phyloP scores from a whole-genome alignment of 2,329 filamentous ascomycete genomes.

The Anthostomella pinea region DNA sequence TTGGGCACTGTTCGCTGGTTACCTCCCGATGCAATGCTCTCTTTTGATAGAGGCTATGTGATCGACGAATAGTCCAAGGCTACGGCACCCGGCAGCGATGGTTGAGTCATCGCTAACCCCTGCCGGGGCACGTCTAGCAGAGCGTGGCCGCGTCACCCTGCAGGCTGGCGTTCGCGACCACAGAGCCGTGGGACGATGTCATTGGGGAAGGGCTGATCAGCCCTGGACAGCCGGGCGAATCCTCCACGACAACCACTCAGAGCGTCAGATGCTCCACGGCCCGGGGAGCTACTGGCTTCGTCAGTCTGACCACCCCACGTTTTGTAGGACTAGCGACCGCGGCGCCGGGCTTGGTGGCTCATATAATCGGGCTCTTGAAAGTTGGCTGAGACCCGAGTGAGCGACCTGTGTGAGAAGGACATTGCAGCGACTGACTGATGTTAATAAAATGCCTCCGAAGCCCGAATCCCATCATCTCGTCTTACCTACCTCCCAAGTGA shows the following conservation, averaged over 20 bases:
- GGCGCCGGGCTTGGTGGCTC: background rate
- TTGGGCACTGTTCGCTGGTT: background rate
- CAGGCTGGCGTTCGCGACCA: slow-evolving; percentile 4
- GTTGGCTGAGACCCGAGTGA: too few species aligned
- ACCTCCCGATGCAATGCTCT: too few species aligned
- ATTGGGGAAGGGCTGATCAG: slow-evolving; percentile 6
- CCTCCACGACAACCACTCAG: slow-evolving; percentile 3
- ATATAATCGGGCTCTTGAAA: too few species aligned
- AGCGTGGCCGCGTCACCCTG: slow-evolving; percentile 16
- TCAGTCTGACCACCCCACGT: slow-evolving; percentile 7
- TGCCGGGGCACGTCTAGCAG: too few species aligned
- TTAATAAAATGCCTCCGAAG: too few species aligned
- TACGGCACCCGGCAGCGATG: background rate
- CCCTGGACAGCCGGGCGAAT: slow-evolving; percentile 11
- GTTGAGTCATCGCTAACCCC: slow-evolving; percentile 1
- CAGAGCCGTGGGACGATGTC: slow-evolving; percentile 1
- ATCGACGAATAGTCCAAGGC: background rate
- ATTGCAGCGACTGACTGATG: too few species aligned
- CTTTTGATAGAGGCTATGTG: too few species aligned
- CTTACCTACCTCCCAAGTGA: too few species aligned
- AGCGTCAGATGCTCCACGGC: slow-evolving; percentile 5
- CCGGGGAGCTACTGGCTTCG: slow-evolving; percentile 6
- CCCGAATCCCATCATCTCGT: too few species aligned
- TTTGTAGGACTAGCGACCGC: background rate
- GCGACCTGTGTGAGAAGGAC: too few species aligned